These are phyloP conservation scores for Dendrobium officinale DNA, from an alignment of 106 monocot species.

Conservation along the genomic window DNA sequence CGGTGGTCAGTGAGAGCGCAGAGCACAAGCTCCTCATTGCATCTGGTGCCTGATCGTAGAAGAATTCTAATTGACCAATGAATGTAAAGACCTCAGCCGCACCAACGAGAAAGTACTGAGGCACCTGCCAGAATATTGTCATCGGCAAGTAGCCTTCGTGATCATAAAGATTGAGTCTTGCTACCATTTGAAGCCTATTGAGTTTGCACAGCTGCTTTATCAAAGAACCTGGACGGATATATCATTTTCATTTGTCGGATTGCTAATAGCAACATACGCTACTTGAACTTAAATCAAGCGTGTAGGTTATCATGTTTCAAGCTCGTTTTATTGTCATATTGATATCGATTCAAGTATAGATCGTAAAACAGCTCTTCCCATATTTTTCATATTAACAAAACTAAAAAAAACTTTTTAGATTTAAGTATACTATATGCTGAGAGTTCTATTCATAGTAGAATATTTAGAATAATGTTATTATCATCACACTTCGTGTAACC, in stretches of 20 bases:
- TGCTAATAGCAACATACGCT: background rate
- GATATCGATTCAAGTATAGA: too few species aligned
- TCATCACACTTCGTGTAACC: too few species aligned
- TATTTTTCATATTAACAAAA: too few species aligned
- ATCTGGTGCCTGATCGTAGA: conserved; percentile 54
- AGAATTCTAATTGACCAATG: conserved; percentile 41
- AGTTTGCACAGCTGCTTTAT: conserved; percentile 35
- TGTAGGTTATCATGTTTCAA: too few species aligned
- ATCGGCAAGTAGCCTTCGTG: conserved; percentile 20
- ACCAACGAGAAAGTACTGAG: conserved; percentile 40
- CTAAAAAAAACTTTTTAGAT: too few species aligned
- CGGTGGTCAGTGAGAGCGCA: conserved; percentile 25
- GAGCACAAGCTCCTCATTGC: conserved; percentile 50
- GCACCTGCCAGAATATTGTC: conserved; percentile 43
- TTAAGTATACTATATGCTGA: too few species aligned
- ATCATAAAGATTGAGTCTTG: conserved; percentile 19
- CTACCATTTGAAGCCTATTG: conserved; percentile 21
- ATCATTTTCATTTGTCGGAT: background rate
- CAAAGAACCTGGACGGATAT: conserved; percentile 17
- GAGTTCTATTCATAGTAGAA: too few species aligned
- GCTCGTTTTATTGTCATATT: too few species aligned
- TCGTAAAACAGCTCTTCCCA: too few species aligned
- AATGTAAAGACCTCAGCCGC: conserved; percentile 34
- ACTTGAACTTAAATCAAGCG: too few species aligned
- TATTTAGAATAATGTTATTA: too few species aligned